Percentiles rank a stretch among this genome's conserved stretches.
Conservation (phyloP, 768 basidiomycete species). For the Lentinula boryana region DNA sequence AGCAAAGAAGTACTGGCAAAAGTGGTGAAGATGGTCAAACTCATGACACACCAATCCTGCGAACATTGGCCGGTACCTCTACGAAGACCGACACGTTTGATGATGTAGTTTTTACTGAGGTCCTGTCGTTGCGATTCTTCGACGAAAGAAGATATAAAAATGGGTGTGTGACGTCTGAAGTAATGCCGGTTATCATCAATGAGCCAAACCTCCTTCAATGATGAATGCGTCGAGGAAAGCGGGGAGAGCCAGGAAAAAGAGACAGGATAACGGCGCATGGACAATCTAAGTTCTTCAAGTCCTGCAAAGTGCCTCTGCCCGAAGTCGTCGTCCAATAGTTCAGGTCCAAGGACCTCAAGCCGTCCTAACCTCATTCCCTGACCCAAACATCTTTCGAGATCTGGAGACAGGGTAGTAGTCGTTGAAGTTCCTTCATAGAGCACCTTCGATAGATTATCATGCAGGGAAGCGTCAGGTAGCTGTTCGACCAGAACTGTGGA, state of each 20-base stretch:
- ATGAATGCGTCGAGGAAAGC: too few relatives aligned
- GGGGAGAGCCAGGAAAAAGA: too few relatives aligned
- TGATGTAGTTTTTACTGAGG: not conserved
- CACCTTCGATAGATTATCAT: too few relatives aligned
- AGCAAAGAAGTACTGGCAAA: not conserved
- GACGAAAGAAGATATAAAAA: not conserved
- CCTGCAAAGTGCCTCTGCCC: not conserved
- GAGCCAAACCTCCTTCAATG: not conserved
- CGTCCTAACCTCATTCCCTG: too few relatives aligned
- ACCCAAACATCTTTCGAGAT: too few relatives aligned
- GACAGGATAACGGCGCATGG: too few relatives aligned
- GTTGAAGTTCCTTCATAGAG: too few relatives aligned
- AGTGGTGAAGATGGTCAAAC: not conserved
- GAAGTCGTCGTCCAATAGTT: too few relatives aligned
- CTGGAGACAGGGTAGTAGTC: too few relatives aligned
- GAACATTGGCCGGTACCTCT: not conserved
- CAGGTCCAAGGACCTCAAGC: too few relatives aligned
- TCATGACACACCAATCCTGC: not conserved
- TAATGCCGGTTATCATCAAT: not conserved
- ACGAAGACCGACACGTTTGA: not conserved
- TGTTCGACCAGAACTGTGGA: too few relatives aligned
- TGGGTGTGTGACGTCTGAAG: not conserved
- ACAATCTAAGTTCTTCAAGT: not conserved
- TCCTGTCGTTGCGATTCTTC: not conserved
- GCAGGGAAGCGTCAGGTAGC: too few relatives aligned